These are phyloP conservation scores for Globisporangium emineosum DNA, from an alignment of 352 stramenopile species.

Conservation along the genomic window DNA sequence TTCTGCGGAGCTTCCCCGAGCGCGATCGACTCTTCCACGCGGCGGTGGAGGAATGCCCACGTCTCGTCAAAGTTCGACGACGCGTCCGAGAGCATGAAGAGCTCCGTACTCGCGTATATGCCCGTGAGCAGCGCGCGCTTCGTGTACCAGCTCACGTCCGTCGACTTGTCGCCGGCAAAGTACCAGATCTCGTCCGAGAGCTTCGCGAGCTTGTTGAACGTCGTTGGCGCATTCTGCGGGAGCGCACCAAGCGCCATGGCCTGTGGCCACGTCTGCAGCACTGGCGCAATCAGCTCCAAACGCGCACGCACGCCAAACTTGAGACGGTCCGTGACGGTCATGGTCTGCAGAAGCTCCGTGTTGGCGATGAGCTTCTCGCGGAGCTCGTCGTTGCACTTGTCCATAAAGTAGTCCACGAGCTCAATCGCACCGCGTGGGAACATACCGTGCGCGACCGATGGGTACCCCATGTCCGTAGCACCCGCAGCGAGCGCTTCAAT, in stretches of 20 bases:
- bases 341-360: constrained; percentile 57
- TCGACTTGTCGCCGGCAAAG: constrained; percentile 84
- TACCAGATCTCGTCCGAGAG: constrained; percentile 87
- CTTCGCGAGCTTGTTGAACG: constrained; percentile 63
- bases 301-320: constrained; percentile 76
- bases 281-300: constrained; percentile 59
- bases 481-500: constrained; percentile 71
- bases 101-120: constrained; percentile 79
- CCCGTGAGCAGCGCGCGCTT: constrained; percentile 77
- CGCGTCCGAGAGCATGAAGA: constrained; percentile 83
- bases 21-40: constrained; percentile 77
- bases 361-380: constrained; percentile 55
- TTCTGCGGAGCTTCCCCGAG: constrained; percentile 79
- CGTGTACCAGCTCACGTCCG: constrained; percentile 81
- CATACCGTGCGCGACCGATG: constrained; percentile 82
- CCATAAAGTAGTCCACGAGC: constrained; percentile 86
- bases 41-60: constrained; percentile 80
- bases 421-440: constrained; percentile 73
- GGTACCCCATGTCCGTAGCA: constrained; percentile 61
- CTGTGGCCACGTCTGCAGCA: constrained; percentile 65
- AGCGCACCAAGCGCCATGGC: constrained; percentile 79
- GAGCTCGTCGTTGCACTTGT: constrained; percentile 58
- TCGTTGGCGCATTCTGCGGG: constrained; percentile 69
- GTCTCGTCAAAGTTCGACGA: constrained; percentile 73
- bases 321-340: constrained; percentile 75